These are phyloP conservation scores for Colletotrichum coccodes DNA, from an alignment of 2,329 filamentous ascomycete species.

Conservation along the genomic window DNA sequence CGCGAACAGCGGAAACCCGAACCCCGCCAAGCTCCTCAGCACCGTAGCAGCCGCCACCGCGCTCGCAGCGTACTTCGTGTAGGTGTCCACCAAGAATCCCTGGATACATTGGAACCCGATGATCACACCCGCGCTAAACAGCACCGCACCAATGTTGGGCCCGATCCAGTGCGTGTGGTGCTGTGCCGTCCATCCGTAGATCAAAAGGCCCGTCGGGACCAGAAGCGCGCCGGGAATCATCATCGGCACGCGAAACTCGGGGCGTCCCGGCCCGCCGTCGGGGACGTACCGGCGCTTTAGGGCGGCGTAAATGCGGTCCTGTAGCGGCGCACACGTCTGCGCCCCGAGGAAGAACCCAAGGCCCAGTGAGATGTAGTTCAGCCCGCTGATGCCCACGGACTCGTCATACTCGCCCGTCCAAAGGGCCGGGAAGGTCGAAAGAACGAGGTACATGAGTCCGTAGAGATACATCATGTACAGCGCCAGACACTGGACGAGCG, in stretches of 20 bases:
- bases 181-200: constrained; percentile 59
- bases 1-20: constrained; percentile 63
- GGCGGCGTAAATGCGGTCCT: constrained; percentile 56
- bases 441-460: constrained; percentile 61
- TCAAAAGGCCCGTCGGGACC: constrained; percentile 53
- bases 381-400: constrained; percentile 52
- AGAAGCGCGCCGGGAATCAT: constrained; percentile 53
- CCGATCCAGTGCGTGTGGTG: constrained; percentile 55
- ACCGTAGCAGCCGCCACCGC: constrained; percentile 56
- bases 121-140: constrained; percentile 51
- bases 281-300: constrained; percentile 51
- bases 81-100: constrained; percentile 58
- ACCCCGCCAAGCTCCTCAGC: constrained; percentile 58
- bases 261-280: constrained; percentile 46
- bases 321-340: constrained; percentile 52
- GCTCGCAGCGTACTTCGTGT: constrained; percentile 56
- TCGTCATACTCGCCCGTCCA: constrained; percentile 57
- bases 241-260: constrained; percentile 55
- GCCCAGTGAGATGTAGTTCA: constrained; percentile 61
- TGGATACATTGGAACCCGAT: constrained; percentile 56
- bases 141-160: constrained; percentile 53
- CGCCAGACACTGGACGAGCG: constrained; percentile 57
- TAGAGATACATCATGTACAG: constrained; percentile 59
- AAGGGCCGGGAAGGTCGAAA: constrained; percentile 59
- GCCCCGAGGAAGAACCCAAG: constrained; percentile 61